Evolutionary conservation across 805 yeast genomes (phyloP).

Genomic region (Cyberlindnera maritima): DNA sequence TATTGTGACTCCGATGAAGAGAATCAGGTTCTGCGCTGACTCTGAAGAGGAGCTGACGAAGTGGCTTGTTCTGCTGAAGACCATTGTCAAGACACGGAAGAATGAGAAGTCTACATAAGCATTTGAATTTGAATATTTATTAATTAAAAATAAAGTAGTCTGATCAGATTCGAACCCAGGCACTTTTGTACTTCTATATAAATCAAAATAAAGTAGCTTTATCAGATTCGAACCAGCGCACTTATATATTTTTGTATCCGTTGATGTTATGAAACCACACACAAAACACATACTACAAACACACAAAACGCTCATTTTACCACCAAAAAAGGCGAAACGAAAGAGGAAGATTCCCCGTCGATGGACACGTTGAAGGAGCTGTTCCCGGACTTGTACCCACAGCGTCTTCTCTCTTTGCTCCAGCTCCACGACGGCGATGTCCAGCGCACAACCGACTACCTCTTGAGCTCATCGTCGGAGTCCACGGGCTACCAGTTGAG

Average conservation of each 20-base stretch:
- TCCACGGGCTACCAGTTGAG: not conserved
- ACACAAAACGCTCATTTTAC: no score
- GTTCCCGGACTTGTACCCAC: not conserved
- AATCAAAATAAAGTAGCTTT: no score
- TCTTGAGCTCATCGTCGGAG: not conserved
- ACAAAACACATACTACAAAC: no score
- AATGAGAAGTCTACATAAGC: slow-evolving; percentile 6
- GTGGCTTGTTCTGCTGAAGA: slow-evolving; percentile 48
- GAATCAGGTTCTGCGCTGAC: slow-evolving; percentile 42
- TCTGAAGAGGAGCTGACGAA: slow-evolving; percentile 44
- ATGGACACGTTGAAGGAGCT: not conserved
- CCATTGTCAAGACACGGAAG: slow-evolving; percentile 26
- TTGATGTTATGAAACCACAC: no score
- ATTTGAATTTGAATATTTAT: no score
- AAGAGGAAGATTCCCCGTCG: not conserved
- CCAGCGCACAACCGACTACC: not conserved
- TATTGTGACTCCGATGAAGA: slow-evolving; percentile 44
- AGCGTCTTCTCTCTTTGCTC: not conserved
- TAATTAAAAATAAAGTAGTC: no score
- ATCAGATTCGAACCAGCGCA: no score
- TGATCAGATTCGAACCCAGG: not conserved
- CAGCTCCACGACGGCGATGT: slow-evolving; percentile 1
- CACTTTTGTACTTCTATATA: no score
- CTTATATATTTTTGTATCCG: no score
- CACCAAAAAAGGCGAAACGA: not conserved